These are phyloP conservation scores for Pinus albicaulis DNA, from an alignment of 75 land plant genomes.

Conservation along the genomic window DNA sequence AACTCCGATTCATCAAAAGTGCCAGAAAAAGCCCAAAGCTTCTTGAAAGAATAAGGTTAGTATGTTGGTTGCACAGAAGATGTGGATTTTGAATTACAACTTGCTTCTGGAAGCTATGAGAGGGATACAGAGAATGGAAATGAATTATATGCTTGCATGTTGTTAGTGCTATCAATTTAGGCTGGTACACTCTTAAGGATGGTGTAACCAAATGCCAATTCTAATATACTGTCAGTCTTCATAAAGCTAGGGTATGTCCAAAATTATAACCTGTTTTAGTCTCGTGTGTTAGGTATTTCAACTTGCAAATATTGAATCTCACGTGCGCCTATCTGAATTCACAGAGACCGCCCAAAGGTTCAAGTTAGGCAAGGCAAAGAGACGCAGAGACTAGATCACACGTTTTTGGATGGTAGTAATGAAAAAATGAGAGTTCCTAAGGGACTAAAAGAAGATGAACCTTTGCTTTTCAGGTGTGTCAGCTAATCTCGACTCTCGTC, in stretches of 20 bases:
- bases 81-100: background rate
- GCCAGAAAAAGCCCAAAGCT: constrained; percentile 91
- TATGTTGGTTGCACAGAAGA: background rate
- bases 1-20: constrained; percentile 81
- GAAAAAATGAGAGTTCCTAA: constrained; percentile 53
- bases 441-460: constrained; percentile 39
- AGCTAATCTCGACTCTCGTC: background rate
- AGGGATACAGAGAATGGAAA: background rate
- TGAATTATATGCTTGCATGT: background rate
- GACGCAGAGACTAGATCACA: constrained; percentile 28
- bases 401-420: constrained; percentile 28
- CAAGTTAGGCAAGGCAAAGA: constrained; percentile 49
- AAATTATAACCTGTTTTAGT: background rate
- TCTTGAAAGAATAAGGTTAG: constrained; percentile 92
- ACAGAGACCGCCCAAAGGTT: constrained; percentile 88
- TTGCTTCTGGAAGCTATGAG: background rate
- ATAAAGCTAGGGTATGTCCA: background rate
- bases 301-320: background rate
- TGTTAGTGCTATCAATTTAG: constrained; percentile 1
- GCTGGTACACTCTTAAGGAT: background rate
- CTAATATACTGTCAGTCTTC: background rate
- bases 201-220: background rate
- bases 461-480: constrained; percentile 54
- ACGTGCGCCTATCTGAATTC: constrained; percentile 1
- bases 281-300: background rate